These are phyloP conservation scores for Thelonectria blattea DNA, from an alignment of 2,329 filamentous ascomycete genomes.

Conservation along the genomic window DNA sequence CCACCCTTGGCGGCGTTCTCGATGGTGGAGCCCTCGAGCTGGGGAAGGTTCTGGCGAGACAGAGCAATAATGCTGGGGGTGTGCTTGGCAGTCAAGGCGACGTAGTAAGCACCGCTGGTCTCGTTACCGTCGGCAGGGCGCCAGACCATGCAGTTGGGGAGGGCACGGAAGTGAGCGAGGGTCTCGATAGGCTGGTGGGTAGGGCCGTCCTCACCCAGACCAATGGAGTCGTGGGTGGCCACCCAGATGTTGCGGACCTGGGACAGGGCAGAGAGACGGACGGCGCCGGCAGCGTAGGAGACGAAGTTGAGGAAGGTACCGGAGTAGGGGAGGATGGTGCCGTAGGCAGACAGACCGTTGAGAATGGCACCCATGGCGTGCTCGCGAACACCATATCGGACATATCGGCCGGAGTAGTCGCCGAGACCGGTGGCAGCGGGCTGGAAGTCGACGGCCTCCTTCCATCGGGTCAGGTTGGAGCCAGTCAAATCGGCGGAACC, in stretches of 20 bases:
- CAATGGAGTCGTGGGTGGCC: slow-evolving; percentile 98
- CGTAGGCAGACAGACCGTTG: slow-evolving; percentile 95
- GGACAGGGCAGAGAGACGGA: slow-evolving; percentile 91
- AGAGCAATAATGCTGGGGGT: slow-evolving; percentile 94
- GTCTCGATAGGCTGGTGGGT: slow-evolving; percentile 99
- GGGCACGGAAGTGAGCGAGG: slow-evolving; percentile 95
- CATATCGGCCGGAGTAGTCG: slow-evolving; percentile 88
- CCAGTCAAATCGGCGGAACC: slow-evolving; percentile 97
- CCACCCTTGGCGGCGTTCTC: slow-evolving; percentile 93
- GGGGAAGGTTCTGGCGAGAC: slow-evolving; percentile 96
- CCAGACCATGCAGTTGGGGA: slow-evolving; percentile 99
- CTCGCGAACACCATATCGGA: slow-evolving; percentile 91
- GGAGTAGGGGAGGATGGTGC: slow-evolving; percentile 89
- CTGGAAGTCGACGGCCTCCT: slow-evolving; percentile 97
- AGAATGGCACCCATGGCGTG: slow-evolving; percentile 92
- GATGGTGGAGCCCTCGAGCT: slow-evolving; percentile 92
- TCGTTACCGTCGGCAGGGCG: slow-evolving; percentile 98
- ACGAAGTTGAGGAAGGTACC: slow-evolving; percentile 99
- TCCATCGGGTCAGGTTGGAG: slow-evolving; percentile 99
- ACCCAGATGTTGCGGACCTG: slow-evolving; percentile 93
- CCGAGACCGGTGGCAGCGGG: slow-evolving; percentile 84
- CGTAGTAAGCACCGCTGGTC: slow-evolving; percentile 96
- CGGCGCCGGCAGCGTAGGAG: slow-evolving; percentile 93
- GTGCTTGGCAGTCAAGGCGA: slow-evolving; percentile 85
- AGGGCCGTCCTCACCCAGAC: slow-evolving; percentile 97